phyloP scores from a whole-genome alignment of 768 basidiomycete genomes.

The Lactarius akahatsu region DNA sequence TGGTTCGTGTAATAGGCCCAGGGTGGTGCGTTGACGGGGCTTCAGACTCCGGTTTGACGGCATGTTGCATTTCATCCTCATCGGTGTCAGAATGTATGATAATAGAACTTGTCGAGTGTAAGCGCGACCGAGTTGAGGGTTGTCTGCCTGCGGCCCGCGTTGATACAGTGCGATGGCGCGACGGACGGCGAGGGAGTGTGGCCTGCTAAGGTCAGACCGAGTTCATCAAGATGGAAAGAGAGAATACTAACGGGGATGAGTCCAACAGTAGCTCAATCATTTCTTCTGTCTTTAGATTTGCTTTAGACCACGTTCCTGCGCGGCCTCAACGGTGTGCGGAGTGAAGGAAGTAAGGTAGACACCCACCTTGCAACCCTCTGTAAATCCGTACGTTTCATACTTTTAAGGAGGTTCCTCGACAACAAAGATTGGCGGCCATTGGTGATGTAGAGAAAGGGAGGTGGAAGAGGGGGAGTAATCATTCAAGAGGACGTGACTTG shows the following conservation, averaged over 20 bases:
- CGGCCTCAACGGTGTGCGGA: conserved; percentile 17
- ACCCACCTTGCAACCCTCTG: conserved; percentile 64
- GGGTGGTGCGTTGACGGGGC: conserved; percentile 32
- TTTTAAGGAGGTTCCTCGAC: conserved; percentile 48
- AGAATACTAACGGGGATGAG: conserved; percentile 32
- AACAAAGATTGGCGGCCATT: conserved; percentile 42
- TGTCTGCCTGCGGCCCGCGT: conserved; percentile 16
- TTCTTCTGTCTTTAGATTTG: conserved; percentile 78
- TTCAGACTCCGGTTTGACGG: conserved; percentile 32
- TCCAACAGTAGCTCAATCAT: conserved; percentile 73
- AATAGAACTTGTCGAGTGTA: conserved; percentile 29
- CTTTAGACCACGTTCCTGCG: conserved; percentile 78
- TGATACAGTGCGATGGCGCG: conserved; percentile 22
- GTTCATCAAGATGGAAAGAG: not conserved
- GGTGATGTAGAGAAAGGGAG: not conserved
- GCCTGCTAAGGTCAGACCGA: conserved; percentile 23
- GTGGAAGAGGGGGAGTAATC: not conserved
- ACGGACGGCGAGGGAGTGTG: conserved; percentile 21
- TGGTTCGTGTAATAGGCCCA: conserved; percentile 46
- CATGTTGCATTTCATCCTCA: conserved; percentile 21
- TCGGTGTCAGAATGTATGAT: conserved; percentile 30
- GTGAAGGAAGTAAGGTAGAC: conserved; percentile 17
- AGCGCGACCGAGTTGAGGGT: conserved; percentile 22
- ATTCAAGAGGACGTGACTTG: conserved; percentile 11
- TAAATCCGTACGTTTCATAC: conserved; percentile 51